Percentiles rank a stretch among this genome's conserved stretches.
phyloP scores from a whole-genome alignment of 148 eudicot species.

The Silene uniflora region DNA sequence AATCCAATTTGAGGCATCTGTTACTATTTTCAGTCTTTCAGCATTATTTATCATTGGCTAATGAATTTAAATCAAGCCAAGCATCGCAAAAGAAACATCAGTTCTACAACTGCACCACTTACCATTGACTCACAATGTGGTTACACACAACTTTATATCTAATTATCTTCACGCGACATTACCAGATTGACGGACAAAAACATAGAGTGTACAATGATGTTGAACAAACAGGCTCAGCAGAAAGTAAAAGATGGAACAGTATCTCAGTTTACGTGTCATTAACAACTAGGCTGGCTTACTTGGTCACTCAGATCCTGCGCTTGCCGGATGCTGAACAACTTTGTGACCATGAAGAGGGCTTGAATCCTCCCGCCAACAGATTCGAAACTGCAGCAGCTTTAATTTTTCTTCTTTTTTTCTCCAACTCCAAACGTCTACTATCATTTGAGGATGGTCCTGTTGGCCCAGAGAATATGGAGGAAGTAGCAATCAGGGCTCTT shows the following conservation, averaged over 20 bases:
- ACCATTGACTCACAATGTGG: too few species aligned
- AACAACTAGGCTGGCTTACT: background rate
- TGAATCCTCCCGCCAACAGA: constrained; percentile 63
- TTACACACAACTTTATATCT: too few species aligned
- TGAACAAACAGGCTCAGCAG: too few species aligned
- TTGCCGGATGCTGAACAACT: constrained; percentile 34
- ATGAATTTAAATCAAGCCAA: too few species aligned
- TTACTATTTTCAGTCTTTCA: too few species aligned
- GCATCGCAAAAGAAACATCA: background rate
- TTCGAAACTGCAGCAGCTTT: constrained; percentile 69
- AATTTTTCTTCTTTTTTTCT: constrained; percentile 73
- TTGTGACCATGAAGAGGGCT: constrained; percentile 72
- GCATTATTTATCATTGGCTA: too few species aligned
- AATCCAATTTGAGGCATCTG: too few species aligned
- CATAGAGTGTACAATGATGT: too few species aligned
- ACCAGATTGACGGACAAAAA: too few species aligned
- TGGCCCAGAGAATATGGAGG: constrained; percentile 63
- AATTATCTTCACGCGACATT: too few species aligned
- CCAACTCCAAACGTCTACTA: constrained; percentile 58
- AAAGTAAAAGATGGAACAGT: background rate
- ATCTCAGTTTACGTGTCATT: background rate
- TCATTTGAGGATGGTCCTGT: constrained; percentile 38
- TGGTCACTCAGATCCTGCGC: constrained; percentile 26
- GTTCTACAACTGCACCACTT: background rate
- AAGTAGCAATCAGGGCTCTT: constrained; percentile 60